Percentiles rank a stretch among this genome's conserved stretches.
These are phyloP conservation scores for Withania somnifera DNA, from an alignment of 305 asterid genomes.

Conservation along the genomic window DNA sequence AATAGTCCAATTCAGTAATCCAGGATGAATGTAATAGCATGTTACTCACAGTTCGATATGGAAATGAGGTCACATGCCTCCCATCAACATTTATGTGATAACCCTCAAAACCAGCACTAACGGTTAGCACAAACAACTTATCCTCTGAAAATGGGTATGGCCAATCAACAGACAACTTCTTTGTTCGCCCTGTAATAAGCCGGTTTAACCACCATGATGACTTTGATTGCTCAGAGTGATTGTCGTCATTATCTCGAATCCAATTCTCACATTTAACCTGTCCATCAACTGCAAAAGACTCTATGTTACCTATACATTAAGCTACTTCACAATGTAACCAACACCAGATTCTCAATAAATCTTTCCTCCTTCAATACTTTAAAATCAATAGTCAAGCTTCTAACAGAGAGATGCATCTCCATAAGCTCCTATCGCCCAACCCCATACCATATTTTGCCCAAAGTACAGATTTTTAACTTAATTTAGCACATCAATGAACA, in stretches of 20 bases:
- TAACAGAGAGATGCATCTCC: background rate
- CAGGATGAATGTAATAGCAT: background rate
- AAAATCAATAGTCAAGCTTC: background rate
- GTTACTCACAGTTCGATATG: constrained; percentile 62
- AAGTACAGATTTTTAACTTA: background rate
- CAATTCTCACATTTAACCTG: constrained; percentile 66
- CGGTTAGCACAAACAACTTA: constrained; percentile 62
- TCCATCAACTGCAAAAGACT: constrained; percentile 53
- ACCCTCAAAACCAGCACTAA: constrained; percentile 80
- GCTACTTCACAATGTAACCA: background rate
- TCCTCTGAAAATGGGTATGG: constrained; percentile 68
- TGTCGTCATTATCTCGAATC: constrained; percentile 49
- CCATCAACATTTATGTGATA: constrained; percentile 73
- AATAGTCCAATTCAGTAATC: background rate
- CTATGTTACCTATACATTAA: constrained; percentile 4
- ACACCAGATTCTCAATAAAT: background rate
- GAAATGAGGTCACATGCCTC: constrained; percentile 71
- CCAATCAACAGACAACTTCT: constrained; percentile 55
- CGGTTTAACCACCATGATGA: constrained; percentile 68
- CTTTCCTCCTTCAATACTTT: background rate
- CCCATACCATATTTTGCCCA: background rate
- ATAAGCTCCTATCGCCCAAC: background rate
- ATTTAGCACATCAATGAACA: background rate
- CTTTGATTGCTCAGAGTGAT: constrained; percentile 47
- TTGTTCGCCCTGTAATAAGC: constrained; percentile 43